Conservation (phyloP, 108 stramenopile genomes). For the Fistulifera solaris region DNA sequence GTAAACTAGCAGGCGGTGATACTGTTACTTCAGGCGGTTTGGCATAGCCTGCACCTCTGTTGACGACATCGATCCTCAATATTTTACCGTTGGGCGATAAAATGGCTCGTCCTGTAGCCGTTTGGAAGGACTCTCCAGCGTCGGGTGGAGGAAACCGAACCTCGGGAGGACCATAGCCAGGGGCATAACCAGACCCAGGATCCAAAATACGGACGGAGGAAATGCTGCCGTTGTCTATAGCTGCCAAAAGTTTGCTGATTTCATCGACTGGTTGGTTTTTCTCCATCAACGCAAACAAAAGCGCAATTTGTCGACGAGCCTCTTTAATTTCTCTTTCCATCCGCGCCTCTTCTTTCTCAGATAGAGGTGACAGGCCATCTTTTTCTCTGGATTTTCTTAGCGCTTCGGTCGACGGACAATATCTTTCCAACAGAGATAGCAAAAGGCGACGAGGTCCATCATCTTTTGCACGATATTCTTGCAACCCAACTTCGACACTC, state of each 20-base stretch:
- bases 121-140: conserved; percentile 26
- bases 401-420: conserved; percentile 17
- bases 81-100: conserved; percentile 51
- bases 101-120: conserved; percentile 52
- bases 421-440: conserved; percentile 33
- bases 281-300: conserved; percentile 69
- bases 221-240: conserved; percentile 67
- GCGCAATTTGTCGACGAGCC: conserved; percentile 70
- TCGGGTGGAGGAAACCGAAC: conserved; percentile 60
- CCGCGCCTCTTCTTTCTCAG: conserved; percentile 7
- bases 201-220: conserved; percentile 37
- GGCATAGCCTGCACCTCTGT: conserved; percentile 62
- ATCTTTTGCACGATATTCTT: conserved; percentile 42
- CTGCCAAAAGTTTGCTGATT: conserved; percentile 57
- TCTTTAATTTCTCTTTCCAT: conserved; percentile 50
- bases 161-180: conserved; percentile 42
- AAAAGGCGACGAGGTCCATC: conserved; percentile 40
- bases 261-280: conserved; percentile 58
- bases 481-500: conserved; percentile 71
- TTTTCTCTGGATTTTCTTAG: background rate
- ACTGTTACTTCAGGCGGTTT: conserved; percentile 54
- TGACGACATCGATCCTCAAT: conserved; percentile 49
- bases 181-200: conserved; percentile 58
- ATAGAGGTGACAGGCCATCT: background rate
- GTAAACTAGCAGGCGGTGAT: conserved; percentile 17